Conservation (phyloP, 2,329 filamentous ascomycete genomes). For the Aspergillus piperis region DNA sequence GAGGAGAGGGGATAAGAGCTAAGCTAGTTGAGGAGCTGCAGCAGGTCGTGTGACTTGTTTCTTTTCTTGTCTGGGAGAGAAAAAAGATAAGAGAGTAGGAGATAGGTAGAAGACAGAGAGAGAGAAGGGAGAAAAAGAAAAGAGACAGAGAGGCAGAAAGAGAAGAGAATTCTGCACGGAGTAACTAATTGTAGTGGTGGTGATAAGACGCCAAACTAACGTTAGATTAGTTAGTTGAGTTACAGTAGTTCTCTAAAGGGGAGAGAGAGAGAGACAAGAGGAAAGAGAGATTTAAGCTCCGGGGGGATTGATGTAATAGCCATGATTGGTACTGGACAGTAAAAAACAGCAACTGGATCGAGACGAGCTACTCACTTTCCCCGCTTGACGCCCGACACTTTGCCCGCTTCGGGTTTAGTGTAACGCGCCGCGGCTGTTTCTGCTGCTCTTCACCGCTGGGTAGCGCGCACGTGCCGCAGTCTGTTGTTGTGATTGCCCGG, state of each 20-base stretch:
- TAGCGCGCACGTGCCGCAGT: conserved; percentile 13
- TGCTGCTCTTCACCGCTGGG: conserved; percentile 8
- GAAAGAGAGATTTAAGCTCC: neutral
- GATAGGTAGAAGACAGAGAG: neutral
- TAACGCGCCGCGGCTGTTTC: neutral
- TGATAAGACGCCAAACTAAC: no score
- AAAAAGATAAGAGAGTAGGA: neutral
- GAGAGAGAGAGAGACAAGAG: neutral
- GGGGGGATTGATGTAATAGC: conserved; percentile 3
- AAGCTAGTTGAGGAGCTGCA: no score
- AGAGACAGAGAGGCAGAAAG: neutral
- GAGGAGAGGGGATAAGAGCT: neutral
- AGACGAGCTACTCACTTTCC: neutral
- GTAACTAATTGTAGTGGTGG: no score
- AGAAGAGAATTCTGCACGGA: neutral
- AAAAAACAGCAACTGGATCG: neutral
- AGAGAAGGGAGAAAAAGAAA: neutral
- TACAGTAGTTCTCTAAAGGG: no score
- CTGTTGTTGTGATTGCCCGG: conserved; percentile 9
- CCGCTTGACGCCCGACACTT: neutral
- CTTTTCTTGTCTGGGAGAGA: neutral
- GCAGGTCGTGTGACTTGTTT: no score
- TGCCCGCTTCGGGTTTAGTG: conserved; percentile 3
- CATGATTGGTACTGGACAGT: neutral
- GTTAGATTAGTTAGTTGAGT: no score